A percentile compares a stretch with the other conserved stretches of the same genome.
Evolutionary conservation across 176 grass and related monocot genomes (phyloP).

Genomic region (maize (Zea mays)): DNA sequence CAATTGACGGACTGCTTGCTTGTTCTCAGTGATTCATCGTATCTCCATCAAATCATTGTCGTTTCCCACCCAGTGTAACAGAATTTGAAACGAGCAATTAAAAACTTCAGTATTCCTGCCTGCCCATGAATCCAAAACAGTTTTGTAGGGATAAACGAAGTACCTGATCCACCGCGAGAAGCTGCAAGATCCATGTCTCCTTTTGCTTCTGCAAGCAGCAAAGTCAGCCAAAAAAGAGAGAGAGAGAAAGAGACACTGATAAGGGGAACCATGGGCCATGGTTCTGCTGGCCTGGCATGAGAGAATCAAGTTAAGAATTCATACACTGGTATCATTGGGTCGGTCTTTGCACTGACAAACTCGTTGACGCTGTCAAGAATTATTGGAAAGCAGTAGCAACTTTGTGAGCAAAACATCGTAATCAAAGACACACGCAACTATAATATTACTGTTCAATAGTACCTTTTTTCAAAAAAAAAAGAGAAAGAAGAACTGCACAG

Average conservation of each 20-base stretch:
- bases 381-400: slow-evolving; percentile 12
- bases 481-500: neutral
- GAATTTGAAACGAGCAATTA: neutral
- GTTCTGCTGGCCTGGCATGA: slow-evolving; percentile 7
- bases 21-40: neutral
- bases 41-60: neutral
- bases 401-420: neutral
- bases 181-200: slow-evolving; percentile 51
- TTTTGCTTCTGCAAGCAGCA: slow-evolving; percentile 57
- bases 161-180: slow-evolving; percentile 70
- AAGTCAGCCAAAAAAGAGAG: neutral
- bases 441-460: neutral
- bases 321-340: slow-evolving; percentile 80
- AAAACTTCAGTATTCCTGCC: neutral
- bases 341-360: slow-evolving; percentile 61
- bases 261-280: neutral
- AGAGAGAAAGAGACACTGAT: neutral
- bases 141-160: neutral
- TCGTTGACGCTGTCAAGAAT: slow-evolving; percentile 63
- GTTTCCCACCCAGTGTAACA: neutral
- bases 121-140: neutral
- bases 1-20: neutral
- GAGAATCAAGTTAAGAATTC: slow-evolving; percentile 40
- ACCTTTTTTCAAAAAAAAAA: neutral
- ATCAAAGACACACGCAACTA: neutral